Base-by-base conservation (phyloP, 441 rosid species). In the Populus trichocarpa region DNA sequence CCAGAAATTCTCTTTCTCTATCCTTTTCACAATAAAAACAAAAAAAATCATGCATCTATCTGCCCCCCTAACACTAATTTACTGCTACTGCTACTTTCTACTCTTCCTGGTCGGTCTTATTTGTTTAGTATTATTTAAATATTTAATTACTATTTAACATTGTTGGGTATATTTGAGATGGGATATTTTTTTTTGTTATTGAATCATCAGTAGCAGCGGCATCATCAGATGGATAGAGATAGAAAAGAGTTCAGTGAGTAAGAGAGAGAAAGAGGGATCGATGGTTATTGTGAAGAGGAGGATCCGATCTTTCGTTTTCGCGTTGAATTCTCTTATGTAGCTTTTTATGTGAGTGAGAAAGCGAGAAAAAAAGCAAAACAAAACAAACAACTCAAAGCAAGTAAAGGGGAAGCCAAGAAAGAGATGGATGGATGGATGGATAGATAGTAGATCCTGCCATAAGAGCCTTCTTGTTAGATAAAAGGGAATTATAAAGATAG, bases 301-400 rank as follows among this genome's bases (percentile, higher is more conserved):
- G 89, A 89, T 88, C 89, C 80, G 74, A 83, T 86, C 77, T 88
- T 83, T 84, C 84, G 70, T 75, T 88, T 87, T 84, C 84, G 83
- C 81, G 82, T 84, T 83, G 84, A 87, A 83, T 79, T 70, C 84
- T 86, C 65, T 75, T 38, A 53, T 32, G 20, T 20, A 28, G 23
- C 59, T 71, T 80, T 70, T 61, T 73, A 66, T 69, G 76, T 59
- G 67, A 16, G 16, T 69, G 70, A 66, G 67, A 65, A 12, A 14
- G 53, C 11, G 64, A 67, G 26, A 73, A 53, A 50, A 50, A 50
- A 50, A 50, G 57, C 32, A 30, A 78, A 6, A 36, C 68, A 81
- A 20, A 80, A 66, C 40, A 71, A 73, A 20, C 67, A 74, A 79
- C 32, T 30, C 32, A 35, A 6, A 53, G n/a, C 22, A 6, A 53